phyloP scores from a whole-genome alignment of 257 asterid species.

The Solanum rostratum region DNA sequence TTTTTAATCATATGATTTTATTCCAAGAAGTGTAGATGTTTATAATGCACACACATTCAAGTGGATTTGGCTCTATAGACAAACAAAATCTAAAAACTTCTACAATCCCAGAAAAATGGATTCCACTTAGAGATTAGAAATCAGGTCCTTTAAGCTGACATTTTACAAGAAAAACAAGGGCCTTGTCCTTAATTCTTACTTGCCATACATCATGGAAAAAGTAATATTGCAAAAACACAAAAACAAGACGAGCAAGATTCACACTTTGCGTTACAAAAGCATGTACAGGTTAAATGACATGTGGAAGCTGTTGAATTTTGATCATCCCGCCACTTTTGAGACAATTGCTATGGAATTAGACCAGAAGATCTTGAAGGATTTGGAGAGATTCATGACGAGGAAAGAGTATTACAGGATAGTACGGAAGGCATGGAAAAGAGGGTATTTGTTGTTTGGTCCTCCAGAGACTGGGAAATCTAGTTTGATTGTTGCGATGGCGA shows the following conservation, averaged over 20 bases:
- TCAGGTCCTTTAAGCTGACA: slow-evolving; percentile 3
- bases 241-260: slow-evolving; percentile 4
- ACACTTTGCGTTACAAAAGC: background rate
- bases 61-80: background rate
- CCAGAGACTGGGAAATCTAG: background rate
- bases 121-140: background rate
- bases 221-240: slow-evolving; percentile 8
- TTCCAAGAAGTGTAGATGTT: background rate
- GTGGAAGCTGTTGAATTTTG: slow-evolving; percentile 3
- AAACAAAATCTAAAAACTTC: background rate
- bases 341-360: slow-evolving; percentile 12
- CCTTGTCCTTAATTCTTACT: background rate
- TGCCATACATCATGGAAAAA: slow-evolving; percentile 4
- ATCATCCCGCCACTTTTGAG: slow-evolving; percentile 21
- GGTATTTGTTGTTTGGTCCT: slow-evolving; percentile 15
- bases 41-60: background rate
- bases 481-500: background rate
- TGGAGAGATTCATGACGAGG: slow-evolving; percentile 8
- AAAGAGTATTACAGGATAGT: slow-evolving; percentile 10
- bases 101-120: background rate
- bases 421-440: slow-evolving; percentile 27
- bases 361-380: slow-evolving; percentile 5
- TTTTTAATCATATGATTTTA: background rate
- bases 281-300: background rate
- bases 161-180: slow-evolving; percentile 2